A percentile compares a stretch with the other conserved stretches of the same genome.
These are phyloP conservation scores for Fusarium marasasianum DNA, from an alignment of 2,329 filamentous ascomycete genomes.

Conservation along the genomic window DNA sequence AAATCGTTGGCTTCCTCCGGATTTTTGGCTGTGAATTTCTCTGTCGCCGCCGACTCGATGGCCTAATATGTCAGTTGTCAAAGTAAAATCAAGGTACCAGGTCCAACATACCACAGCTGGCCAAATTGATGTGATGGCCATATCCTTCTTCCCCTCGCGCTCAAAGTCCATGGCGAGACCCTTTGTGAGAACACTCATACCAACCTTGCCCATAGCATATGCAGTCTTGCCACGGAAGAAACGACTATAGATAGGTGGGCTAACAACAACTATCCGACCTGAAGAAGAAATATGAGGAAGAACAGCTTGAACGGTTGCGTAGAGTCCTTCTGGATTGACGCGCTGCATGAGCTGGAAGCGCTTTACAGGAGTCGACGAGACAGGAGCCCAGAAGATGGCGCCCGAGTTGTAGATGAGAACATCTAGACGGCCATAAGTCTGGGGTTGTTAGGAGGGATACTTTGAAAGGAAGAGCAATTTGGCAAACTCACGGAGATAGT, in stretches of 20 bases:
- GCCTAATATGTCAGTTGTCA: constrained; percentile 48
- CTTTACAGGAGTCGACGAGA: constrained; percentile 76
- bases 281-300: constrained; percentile 70
- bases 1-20: constrained; percentile 64
- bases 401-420: constrained; percentile 85
- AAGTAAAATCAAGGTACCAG: neutral
- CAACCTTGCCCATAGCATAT: constrained; percentile 82
- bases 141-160: constrained; percentile 69
- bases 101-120: constrained; percentile 70
- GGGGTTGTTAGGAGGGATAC: neutral
- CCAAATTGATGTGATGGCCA: constrained; percentile 87
- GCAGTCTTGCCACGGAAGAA: constrained; percentile 89
- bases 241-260: constrained; percentile 84
- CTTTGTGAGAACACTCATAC: constrained; percentile 83
- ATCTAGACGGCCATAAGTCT: constrained; percentile 72
- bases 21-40: constrained; percentile 57
- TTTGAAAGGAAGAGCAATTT: neutral
- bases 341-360: constrained; percentile 82
- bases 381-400: constrained; percentile 84
- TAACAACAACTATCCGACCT: constrained; percentile 79
- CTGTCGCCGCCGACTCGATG: constrained; percentile 80
- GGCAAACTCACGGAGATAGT: constrained; percentile 55
- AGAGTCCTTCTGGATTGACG: constrained; percentile 80
- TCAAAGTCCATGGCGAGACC: constrained; percentile 85
- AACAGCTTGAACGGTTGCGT: constrained; percentile 73